Evolutionary conservation across 1,284 basidiomycete species (phyloP).

Genomic region (Ustilago curta): DNA sequence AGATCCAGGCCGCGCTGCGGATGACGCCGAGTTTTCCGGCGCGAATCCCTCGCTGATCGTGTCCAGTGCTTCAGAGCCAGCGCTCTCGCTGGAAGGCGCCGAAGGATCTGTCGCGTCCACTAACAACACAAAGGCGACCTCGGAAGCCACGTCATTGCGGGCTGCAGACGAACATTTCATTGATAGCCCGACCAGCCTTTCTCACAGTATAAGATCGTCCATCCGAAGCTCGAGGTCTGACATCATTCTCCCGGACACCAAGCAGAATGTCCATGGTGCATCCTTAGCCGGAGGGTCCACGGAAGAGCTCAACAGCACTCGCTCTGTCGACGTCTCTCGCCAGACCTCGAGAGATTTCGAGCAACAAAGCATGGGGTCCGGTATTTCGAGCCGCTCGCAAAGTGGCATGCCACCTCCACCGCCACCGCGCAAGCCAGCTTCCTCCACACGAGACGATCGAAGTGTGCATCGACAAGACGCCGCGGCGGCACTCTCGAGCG

Average conservation of each 20-base stretch:
- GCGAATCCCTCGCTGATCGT: conserved; percentile 28
- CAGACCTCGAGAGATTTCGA: conserved; percentile 8
- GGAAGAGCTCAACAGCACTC: conserved; percentile 1
- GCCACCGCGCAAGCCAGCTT: conserved; percentile 27
- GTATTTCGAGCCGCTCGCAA: conserved; percentile 3
- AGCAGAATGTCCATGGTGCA: not conserved
- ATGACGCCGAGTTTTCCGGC: not conserved
- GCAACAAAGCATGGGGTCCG: not conserved
- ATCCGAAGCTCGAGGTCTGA: conserved; percentile 31
- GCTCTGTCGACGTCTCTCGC: conserved; percentile 7
- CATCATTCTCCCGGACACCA: conserved; percentile 3
- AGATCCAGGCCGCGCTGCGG: not conserved
- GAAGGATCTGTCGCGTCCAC: not conserved
- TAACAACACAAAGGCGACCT: not conserved
- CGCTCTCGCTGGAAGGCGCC: conserved; percentile 9
- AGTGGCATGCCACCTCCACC: conserved; percentile 29
- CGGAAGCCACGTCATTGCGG: conserved; percentile 9
- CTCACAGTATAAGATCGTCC: conserved; percentile 30
- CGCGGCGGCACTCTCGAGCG: conserved; percentile 33
- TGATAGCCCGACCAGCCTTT: conserved; percentile 40
- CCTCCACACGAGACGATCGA: conserved; percentile 8
- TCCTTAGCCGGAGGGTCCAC: not conserved
- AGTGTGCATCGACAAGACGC: conserved; percentile 26
- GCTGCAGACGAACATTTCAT: conserved; percentile 22
- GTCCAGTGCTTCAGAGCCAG: conserved; percentile 40